Evolutionary conservation across 2,329 filamentous ascomycete species (phyloP).

Genomic region (Lasiodiplodia hormozganensis): DNA sequence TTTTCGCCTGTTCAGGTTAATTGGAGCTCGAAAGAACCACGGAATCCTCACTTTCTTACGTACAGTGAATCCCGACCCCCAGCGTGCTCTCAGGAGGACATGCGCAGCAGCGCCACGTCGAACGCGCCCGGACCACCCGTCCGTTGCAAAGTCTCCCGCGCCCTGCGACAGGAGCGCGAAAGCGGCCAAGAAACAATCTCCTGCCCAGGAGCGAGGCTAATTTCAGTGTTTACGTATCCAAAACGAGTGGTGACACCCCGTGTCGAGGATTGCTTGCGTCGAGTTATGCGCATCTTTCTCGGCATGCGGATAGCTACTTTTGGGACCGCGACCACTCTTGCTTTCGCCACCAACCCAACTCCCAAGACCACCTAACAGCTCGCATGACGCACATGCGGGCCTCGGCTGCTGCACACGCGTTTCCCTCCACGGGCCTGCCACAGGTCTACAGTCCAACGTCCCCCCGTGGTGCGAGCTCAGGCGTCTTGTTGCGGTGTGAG

Average conservation of each 20-base stretch:
- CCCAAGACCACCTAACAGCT: background rate
- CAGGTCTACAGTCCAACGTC: background rate
- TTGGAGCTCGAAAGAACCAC: conserved; percentile 12
- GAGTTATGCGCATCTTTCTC: conserved; percentile 14
- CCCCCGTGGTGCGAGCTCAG: background rate
- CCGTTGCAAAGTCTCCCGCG: background rate
- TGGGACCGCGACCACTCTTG: conserved; percentile 1
- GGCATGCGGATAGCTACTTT: conserved; percentile 10
- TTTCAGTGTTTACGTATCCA: conserved; percentile 2
- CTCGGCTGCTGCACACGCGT: background rate
- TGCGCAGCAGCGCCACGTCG: background rate
- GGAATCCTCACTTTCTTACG: conserved; percentile 18
- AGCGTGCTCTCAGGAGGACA: conserved; percentile 3
- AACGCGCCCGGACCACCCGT: conserved; percentile 4
- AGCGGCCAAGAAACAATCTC: conserved; percentile 19
- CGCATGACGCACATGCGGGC: background rate
- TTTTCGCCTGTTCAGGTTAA: conserved; percentile 3
- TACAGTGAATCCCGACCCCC: conserved; percentile 6
- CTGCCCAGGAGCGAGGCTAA: background rate
- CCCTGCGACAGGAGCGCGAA: background rate
- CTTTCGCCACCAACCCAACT: conserved; percentile 16
- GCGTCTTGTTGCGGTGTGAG: background rate
- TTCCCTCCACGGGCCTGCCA: background rate
- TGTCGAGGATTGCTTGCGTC: conserved; percentile 14
- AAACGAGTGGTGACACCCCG: conserved; percentile 5